Conservation (phyloP, 2,329 filamentous ascomycete species). For the Fusarium nisikadoi region DNA sequence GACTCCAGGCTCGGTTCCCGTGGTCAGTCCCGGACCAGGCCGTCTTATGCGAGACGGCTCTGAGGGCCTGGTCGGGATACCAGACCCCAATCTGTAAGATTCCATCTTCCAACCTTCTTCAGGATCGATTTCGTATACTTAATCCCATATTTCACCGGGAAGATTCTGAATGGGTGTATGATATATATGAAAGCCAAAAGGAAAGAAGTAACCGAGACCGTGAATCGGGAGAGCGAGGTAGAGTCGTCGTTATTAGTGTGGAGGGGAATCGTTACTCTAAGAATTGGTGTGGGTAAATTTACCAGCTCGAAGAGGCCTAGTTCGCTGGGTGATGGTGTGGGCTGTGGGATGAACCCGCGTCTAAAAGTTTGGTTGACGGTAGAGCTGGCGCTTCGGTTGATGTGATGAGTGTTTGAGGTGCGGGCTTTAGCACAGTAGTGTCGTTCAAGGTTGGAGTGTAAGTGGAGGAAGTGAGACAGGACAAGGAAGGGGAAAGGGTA, state of each 20-base stretch:
- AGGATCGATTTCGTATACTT: conserved; percentile 27
- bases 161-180: conserved; percentile 1
- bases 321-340: conserved; percentile 41
- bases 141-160: conserved; percentile 36
- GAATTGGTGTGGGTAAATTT: conserved; percentile 41
- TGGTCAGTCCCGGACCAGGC: conserved; percentile 28
- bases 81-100: conserved; percentile 54
- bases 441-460: conserved; percentile 29
- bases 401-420: conserved; percentile 34
- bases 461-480: conserved; percentile 26
- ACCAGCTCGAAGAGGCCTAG: conserved; percentile 41
- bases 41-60: conserved; percentile 49
- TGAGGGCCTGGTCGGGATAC: conserved; percentile 54
- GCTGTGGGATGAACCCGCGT: conserved; percentile 39
- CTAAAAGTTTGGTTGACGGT: conserved; percentile 29
- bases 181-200: conserved; percentile 31
- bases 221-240: conserved; percentile 34
- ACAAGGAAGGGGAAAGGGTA: conserved; percentile 1
- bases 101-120: conserved; percentile 55
- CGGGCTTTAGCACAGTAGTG: conserved; percentile 25
- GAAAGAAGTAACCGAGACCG: conserved; percentile 16
- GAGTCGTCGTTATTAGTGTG: conserved; percentile 45
- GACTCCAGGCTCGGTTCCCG: conserved; percentile 28
- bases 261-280: conserved; percentile 27
- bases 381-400: conserved; percentile 37